Percentiles rank a stretch among this genome's conserved stretches.
Conservation (phyloP, 2,329 filamentous ascomycete genomes). For the Ceratocystis papillata region DNA sequence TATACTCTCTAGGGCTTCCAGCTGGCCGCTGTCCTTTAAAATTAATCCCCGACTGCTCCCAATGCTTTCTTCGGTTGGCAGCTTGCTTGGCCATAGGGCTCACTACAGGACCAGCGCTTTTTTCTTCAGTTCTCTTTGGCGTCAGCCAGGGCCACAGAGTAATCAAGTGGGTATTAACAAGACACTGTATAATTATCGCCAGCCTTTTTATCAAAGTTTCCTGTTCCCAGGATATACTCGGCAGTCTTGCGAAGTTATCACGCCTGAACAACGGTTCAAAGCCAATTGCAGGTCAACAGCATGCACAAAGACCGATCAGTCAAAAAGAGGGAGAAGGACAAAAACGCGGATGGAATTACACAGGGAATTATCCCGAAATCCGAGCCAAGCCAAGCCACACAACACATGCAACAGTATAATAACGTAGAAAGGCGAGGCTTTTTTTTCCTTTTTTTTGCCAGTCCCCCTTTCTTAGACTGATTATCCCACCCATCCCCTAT, state of each 20-base stretch:
- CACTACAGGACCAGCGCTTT: too few species aligned
- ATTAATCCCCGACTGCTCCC: too few species aligned
- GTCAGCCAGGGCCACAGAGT: too few species aligned
- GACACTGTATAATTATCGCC: too few species aligned
- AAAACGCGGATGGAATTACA: background rate
- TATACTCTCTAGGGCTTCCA: too few species aligned
- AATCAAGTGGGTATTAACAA: too few species aligned
- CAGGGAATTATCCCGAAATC: background rate
- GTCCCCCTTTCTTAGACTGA: background rate
- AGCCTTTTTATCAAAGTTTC: too few species aligned
- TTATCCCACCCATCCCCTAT: background rate
- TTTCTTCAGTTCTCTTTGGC: too few species aligned
- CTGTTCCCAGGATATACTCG: background rate
- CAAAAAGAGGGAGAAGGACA: background rate
- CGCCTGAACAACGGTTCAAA: too few species aligned
- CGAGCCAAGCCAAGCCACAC: slow-evolving; percentile 3
- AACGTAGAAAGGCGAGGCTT: background rate
- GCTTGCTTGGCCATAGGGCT: too few species aligned
- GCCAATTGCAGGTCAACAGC: background rate
- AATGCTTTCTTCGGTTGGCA: too few species aligned
- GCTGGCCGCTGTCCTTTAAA: too few species aligned
- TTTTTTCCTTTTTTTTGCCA: background rate
- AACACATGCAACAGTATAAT: background rate
- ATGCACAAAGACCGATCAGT: background rate
- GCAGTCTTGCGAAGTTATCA: background rate